Percentiles rank a stretch among this genome's conserved stretches.
Evolutionary conservation across 2,329 filamentous ascomycete genomes (phyloP).

Genomic region (Chaetomiaceae sp.): DNA sequence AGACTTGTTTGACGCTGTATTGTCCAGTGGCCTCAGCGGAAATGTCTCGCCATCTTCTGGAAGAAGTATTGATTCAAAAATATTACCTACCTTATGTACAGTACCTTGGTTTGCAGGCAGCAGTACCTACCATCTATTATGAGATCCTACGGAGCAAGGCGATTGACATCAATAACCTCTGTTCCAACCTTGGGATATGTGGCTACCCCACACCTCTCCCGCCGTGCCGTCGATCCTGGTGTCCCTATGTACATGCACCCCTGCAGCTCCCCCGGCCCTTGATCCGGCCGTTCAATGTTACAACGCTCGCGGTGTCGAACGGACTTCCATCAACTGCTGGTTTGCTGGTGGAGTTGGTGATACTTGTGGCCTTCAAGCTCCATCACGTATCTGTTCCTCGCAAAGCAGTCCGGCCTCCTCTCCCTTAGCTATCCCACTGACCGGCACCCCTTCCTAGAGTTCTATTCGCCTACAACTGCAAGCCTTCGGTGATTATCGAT

Average conservation of each 20-base stretch:
- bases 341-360: background rate
- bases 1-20: no score
- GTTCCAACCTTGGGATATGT: no score
- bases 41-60: no score
- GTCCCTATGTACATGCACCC: background rate
- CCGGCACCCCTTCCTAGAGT: background rate
- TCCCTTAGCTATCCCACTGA: background rate
- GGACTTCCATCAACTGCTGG: background rate
- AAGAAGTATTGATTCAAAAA: no score
- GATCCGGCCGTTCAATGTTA: background rate
- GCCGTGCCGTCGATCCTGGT: slow-evolving; percentile 5
- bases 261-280: background rate
- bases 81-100: no score
- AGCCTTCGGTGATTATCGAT: background rate
- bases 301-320: background rate
- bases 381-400: background rate
- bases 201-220: slow-evolving; percentile 1
- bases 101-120: no score
- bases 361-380: background rate
- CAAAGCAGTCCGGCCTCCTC: background rate
- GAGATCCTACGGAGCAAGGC: no score
- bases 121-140: no score
- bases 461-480: background rate
- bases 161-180: no score
- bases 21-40: no score